Evolutionary conservation across 768 basidiomycete genomes (phyloP), one percentile per base, ranked within the genome.

Genomic region (Psilocybe subaeruginosa): DNA sequence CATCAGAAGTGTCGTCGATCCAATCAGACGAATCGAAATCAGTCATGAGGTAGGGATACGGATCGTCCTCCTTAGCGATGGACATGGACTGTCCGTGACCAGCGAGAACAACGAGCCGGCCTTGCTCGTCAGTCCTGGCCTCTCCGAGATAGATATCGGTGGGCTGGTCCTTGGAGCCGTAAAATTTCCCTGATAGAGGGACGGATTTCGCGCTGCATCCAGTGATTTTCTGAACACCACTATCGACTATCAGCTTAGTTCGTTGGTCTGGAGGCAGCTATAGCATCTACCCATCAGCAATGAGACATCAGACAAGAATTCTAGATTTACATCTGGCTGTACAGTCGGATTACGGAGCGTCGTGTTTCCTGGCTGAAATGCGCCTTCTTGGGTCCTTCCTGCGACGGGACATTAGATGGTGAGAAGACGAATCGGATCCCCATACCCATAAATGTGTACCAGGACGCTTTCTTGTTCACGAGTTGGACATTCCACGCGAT

Each of bases 1-100:
- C 75, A 45, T 77, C 76, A 48, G 68, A 74, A 7, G 66, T 71
- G 47, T 71, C 71, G 54, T 77, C 76, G 41, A 74, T 58, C 76
- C 75, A 76, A 60, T 75, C 72, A 30, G 66, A 61, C 52, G 66
- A 72, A 60, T 77, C 75, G 57, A 76, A 64, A 68, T 71, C 49
- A 61, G 65, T 47, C 69, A 73, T 27, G 19, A 65, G 61, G 23
- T 61, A 58, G 33, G 64, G 64, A 39, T 70, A 69, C 8, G 64
- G 63, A 16, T 65, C 50, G 5, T 63, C 33, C 29, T 48, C 49
- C 8, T 60, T 57, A 2, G 47, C 46, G 37, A 64, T 64, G 35
- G 62, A 64, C 33, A 41, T 51, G 4, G 74, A 66, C 17, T 66
- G 56, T 19, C 75, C 75, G 16, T 45, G 59, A 17, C 75, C 75